Conservation (phyloP, 805 yeast species). For the Maudiozyma pseudohumilis region DNA sequence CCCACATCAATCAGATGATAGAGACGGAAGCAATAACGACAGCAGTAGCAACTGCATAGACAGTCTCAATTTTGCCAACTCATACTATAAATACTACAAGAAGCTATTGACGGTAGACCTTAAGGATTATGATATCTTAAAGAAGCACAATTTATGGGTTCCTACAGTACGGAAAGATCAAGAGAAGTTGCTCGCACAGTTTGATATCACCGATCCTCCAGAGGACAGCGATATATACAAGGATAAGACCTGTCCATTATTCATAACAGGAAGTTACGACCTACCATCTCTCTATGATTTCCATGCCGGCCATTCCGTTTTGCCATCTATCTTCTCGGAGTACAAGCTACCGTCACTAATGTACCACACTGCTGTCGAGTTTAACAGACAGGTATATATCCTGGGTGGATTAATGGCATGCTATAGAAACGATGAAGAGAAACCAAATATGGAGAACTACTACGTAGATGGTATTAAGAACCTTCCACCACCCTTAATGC, state of each 20-base stretch:
- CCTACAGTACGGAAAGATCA: conserved; percentile 15
- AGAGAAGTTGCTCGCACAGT: background rate
- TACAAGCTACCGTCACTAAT: conserved; percentile 34
- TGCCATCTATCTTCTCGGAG: conserved; percentile 30
- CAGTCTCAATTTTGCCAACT: conserved; percentile 6
- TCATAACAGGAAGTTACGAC: conserved; percentile 18
- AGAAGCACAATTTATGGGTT: conserved; percentile 24
- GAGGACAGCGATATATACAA: conserved; percentile 5
- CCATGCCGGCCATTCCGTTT: conserved; percentile 19
- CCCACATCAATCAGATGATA: background rate
- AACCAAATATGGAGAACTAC: conserved; percentile 30
- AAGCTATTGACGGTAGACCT: conserved; percentile 16
- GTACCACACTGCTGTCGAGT: conserved; percentile 36
- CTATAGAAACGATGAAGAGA: conserved; percentile 17
- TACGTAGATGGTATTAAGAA: conserved; percentile 32
- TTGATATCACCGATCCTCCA: background rate
- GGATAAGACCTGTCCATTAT: conserved; percentile 17
- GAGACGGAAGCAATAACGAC: too few relatives aligned
- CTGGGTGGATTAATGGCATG: conserved; percentile 38
- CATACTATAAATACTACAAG: conserved; percentile 19
- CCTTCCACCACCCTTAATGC: conserved; percentile 39
- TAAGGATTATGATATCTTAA: conserved; percentile 11
- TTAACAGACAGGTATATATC: conserved; percentile 31
- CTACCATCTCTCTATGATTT: conserved; percentile 18
- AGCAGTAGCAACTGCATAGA: background rate